Base-by-base conservation (phyloP, 805 yeast genomes). In the Saccharomycopsis amapae region DNA sequence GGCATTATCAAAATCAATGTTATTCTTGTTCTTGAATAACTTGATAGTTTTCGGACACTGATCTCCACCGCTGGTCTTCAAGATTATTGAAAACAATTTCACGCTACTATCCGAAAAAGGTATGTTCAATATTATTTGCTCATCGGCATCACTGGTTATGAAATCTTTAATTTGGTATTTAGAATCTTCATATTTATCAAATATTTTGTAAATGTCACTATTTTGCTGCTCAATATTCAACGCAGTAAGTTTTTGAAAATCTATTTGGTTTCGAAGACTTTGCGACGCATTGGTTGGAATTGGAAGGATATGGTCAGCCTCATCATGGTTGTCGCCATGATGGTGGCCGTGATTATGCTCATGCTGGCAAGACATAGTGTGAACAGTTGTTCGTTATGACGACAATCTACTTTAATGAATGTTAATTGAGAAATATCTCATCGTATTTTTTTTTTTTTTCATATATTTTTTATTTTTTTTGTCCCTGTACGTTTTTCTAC, bases 51-150 rank as follows among this genome's bases (percentile, higher is more conserved):
- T 71, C 0, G 96, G 96, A 43, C 95, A 84, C 46, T 74, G 68
- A 20, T 69, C 69, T 1, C 59, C 62, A 37, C 72, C 75, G 45
- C 78, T 69, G 0, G 88, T 73, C 53, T 96, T 71, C 9, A 90
- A 51, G 2, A 84, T 75, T 1, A 90, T 54, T 2, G 95, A 83
- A 58, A 76, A 85, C 30, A 90, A 62, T 58, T 81, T 85, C 34
- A 85, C 87, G 20, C 74, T 66, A 1, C 83, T 84, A 10, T 81
- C 78, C 7, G 42, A 23, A 56, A 90, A 90, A 24, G 96, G 97
- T 24, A 90, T 75, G 44, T 77, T 74, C 26, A 90, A 54, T 26
- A 89, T 73, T 54, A 89, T 53, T 59, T 90, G 96, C 48, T 81
- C 76, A 57, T 90, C 97, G 78, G 48, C 45, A 59, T 89, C 96